Evolutionary conservation across 2,329 filamentous ascomycete species (phyloP), one percentile per base, ranked within the genome.

Genomic region (Sporothrix variecibatus): DNA sequence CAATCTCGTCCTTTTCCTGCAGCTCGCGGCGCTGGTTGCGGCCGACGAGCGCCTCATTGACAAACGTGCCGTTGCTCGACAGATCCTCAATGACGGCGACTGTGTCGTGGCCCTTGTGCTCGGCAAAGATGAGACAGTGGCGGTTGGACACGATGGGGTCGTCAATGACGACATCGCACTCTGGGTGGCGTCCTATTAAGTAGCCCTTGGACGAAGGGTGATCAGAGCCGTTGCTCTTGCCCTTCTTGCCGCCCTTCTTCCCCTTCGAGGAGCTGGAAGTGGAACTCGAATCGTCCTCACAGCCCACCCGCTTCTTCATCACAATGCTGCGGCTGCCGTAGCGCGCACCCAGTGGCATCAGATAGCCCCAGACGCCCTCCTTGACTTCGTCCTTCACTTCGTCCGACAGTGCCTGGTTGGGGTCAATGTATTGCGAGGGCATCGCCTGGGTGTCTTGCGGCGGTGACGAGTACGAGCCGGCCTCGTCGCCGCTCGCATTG

Each of bases 281-380:
- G 4, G 85, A 79, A 34, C 34, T 3, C 15, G 83, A 80, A 26
- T 86, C 81, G 0, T 84, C 81, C 0, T 92, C 90, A 80, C 94
- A 97, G 49, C 89, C 87, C 75, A 87, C 88, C 73, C 95, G 88
- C 79, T 90, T 94, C 82, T 89, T 92, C 81, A 99, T 82, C 8
- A 97, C 93, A 28, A 89, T 79, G 64, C 83, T 97, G 82, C 81
- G 92, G 84, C 82, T 90, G 58, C 82, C 91, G 72, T 92, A 90
- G 76, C 88, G 89, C 71, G 88, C 87, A 79, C 95, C 91, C 31
- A 97, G 84, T 1, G 95, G 94, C 72, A 97, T 89, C 5, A 99
- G 86, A 79, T 98, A 99, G 15, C 97, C 97, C 96, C 96, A 99
- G 0, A 98, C 94, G 9, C 94, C 94, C 81, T 97, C 93, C 64